phyloP scores from a whole-genome alignment of 257 asterid species.

The Ballota nigra region DNA sequence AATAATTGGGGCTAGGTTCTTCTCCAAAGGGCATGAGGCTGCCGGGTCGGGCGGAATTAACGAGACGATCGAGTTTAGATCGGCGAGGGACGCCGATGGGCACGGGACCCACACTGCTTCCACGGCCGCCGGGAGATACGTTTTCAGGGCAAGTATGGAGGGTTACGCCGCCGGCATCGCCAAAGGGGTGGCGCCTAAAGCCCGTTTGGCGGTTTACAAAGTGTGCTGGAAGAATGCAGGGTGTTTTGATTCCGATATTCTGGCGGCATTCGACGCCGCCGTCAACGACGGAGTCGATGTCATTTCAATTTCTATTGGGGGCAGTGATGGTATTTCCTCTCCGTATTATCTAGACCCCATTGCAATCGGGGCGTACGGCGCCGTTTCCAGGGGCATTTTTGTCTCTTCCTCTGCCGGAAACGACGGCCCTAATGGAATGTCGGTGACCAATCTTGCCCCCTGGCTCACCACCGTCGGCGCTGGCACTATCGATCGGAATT shows the following conservation, averaged over 20 bases:
- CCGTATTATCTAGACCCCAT: slow-evolving; percentile 86
- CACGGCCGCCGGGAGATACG: slow-evolving; percentile 77
- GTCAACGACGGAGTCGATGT: slow-evolving; percentile 79
- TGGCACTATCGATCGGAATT: slow-evolving; percentile 74
- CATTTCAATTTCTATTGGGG: slow-evolving; percentile 79
- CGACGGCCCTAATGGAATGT: slow-evolving; percentile 80
- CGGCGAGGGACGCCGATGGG: slow-evolving; percentile 91
- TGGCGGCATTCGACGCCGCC: slow-evolving; percentile 82
- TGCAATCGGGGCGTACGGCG: slow-evolving; percentile 82
- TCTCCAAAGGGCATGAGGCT: slow-evolving; percentile 68
- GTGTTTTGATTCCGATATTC: slow-evolving; percentile 80
- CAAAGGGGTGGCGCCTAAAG: slow-evolving; percentile 86
- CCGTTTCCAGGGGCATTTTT: slow-evolving; percentile 73
- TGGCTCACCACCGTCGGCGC: slow-evolving; percentile 91
- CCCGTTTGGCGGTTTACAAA: slow-evolving; percentile 73
- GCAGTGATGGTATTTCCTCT: slow-evolving; percentile 76
- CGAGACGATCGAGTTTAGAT: slow-evolving; percentile 56
- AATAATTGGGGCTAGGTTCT: slow-evolving; percentile 72
- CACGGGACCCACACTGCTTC: slow-evolving; percentile 91
- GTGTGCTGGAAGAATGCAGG: slow-evolving; percentile 84
- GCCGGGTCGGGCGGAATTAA: slow-evolving; percentile 49
- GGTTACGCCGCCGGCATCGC: slow-evolving; percentile 90
- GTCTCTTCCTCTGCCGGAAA: slow-evolving; percentile 84
- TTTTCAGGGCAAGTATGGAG: slow-evolving; percentile 65
- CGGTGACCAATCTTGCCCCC: slow-evolving; percentile 80